phyloP scores from a whole-genome alignment of 148 eudicot species.

The Chenopodium formosanum region DNA sequence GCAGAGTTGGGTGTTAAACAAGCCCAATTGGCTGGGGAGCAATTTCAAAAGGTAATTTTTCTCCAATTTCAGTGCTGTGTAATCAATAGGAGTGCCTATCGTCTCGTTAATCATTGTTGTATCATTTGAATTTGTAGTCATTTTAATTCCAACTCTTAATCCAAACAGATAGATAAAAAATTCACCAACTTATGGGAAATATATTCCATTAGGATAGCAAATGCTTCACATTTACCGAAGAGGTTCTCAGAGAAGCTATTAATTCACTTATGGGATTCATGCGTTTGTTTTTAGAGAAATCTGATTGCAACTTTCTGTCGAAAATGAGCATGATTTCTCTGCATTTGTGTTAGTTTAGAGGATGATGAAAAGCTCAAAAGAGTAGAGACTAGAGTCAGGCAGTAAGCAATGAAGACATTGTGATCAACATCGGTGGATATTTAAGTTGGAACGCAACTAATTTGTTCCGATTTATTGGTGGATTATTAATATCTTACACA shows the following conservation, averaged over 20 bases:
- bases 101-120: neutral
- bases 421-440: neutral
- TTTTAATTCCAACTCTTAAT: neutral
- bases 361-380: neutral
- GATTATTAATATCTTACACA: too few species aligned
- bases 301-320: neutral
- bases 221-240: neutral
- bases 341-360: neutral
- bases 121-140: neutral
- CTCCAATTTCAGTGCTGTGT: neutral
- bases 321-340: neutral
- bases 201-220: too few species aligned
- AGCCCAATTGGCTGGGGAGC: conserved; percentile 71
- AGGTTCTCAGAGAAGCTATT: neutral
- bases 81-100: neutral
- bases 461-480: too few species aligned
- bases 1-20: conserved; percentile 74
- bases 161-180: neutral
- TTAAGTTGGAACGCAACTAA: too few species aligned
- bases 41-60: conserved; percentile 57
- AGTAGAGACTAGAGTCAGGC: too few species aligned
- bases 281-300: neutral
- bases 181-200: neutral
- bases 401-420: neutral
- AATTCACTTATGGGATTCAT: neutral